These are phyloP conservation scores for Penicillium riverlandense DNA, from an alignment of 495 filamentous ascomycete genomes.

Conservation along the genomic window DNA sequence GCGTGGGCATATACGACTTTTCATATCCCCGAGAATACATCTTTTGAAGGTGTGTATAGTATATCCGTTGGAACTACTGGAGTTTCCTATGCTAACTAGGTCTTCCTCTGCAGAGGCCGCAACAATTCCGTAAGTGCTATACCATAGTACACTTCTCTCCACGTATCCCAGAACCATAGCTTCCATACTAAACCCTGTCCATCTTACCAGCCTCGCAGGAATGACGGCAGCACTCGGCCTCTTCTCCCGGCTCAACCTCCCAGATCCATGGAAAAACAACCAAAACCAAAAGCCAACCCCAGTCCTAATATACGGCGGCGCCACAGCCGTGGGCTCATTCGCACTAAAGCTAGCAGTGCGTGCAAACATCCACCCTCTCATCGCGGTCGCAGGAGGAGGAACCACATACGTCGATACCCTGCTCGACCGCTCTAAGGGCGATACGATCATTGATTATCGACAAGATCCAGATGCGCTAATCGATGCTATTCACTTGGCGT, in stretches of 20 bases:
- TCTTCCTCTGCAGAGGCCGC: constrained; percentile 43
- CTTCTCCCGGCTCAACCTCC: constrained; percentile 49
- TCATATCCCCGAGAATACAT: constrained; percentile 53
- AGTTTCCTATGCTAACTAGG: not conserved
- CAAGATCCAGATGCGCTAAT: constrained; percentile 3
- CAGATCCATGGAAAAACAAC: constrained; percentile 49
- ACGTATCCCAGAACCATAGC: too few relatives aligned
- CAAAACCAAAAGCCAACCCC: constrained; percentile 30
- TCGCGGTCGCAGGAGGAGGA: constrained; percentile 55
- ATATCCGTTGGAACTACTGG: not conserved
- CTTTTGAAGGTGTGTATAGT: constrained; percentile 43
- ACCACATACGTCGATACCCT: constrained; percentile 43
- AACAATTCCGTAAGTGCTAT: constrained; percentile 39
- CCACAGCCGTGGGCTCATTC: constrained; percentile 52
- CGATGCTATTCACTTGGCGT: not conserved
- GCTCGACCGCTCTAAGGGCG: constrained; percentile 54
- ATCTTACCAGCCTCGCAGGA: constrained; percentile 41
- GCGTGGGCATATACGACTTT: constrained; percentile 59
- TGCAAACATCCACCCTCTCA: constrained; percentile 61
- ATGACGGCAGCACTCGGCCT: constrained; percentile 61
- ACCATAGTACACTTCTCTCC: not conserved
- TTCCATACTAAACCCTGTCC: too few relatives aligned
- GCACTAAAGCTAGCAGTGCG: constrained; percentile 52
- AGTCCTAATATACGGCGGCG: constrained; percentile 54
- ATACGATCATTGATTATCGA: constrained; percentile 61